Evolutionary conservation across 2,329 filamentous ascomycete genomes (phyloP).

Genomic region (Parascedosporium putredinis): DNA sequence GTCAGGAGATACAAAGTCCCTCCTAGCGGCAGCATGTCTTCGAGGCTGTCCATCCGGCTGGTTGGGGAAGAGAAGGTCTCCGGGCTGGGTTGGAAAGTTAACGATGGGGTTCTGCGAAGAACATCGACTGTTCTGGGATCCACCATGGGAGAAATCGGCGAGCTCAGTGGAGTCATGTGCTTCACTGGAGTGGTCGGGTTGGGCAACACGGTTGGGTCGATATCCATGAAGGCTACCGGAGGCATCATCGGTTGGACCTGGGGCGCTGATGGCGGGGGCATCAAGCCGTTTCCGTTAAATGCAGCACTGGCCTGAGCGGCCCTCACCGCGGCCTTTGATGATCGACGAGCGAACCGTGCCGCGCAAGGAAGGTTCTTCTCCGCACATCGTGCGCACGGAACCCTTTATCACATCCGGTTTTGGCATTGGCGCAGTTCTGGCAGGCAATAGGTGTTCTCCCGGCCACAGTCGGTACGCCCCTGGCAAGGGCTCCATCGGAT

Average conservation of each 20-base stretch:
- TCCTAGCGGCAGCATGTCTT: conserved; percentile 31
- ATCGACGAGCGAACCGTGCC: conserved; percentile 38
- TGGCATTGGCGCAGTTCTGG: conserved; percentile 27
- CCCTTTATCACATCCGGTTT: conserved; percentile 28
- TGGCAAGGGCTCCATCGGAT: conserved; percentile 32
- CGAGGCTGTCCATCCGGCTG: conserved; percentile 24
- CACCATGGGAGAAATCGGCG: conserved; percentile 21
- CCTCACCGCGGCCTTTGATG: conserved; percentile 35
- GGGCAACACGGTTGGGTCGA: conserved; percentile 16
- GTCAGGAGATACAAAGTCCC: conserved; percentile 24
- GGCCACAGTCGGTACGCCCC: conserved; percentile 30
- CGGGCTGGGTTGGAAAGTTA: conserved; percentile 23
- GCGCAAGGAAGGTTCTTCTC: conserved; percentile 26
- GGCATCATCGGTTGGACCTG: conserved; percentile 11
- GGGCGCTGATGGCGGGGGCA: conserved; percentile 14
- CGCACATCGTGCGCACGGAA: conserved; percentile 26
- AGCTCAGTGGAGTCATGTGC: conserved; percentile 15
- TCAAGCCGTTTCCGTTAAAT: conserved; percentile 17
- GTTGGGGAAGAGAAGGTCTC: conserved; percentile 26
- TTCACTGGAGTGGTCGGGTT: conserved; percentile 18
- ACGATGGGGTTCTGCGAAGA: conserved; percentile 18
- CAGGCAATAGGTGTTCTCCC: conserved; percentile 29
- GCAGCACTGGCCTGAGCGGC: conserved; percentile 29
- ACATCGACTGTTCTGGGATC: conserved; percentile 22
- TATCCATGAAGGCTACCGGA: conserved; percentile 22